Evolutionary conservation across 1,284 basidiomycete species (phyloP).

Genomic region (Golubevia sp.): DNA sequence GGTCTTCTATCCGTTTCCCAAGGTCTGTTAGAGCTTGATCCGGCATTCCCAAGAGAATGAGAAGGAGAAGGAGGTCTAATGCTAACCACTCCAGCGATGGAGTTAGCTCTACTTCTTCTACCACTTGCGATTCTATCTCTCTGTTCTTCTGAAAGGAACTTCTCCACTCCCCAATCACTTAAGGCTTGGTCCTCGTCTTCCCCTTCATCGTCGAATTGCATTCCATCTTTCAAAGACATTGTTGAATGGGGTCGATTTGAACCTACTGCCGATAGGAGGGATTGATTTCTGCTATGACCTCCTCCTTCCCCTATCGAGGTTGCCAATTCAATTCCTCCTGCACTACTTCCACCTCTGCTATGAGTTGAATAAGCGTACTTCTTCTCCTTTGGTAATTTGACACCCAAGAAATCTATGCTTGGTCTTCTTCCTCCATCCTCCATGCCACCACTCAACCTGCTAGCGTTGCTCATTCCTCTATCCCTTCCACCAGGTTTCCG

Average conservation of each 20-base stretch:
- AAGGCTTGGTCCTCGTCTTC: constrained; percentile 19
- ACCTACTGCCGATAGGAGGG: constrained; percentile 20
- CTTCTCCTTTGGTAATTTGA: constrained; percentile 35
- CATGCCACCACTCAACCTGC: constrained; percentile 22
- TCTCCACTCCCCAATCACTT: constrained; percentile 45
- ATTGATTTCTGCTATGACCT: constrained; percentile 14
- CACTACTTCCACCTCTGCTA: constrained; percentile 21
- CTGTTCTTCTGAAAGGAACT: constrained; percentile 40
- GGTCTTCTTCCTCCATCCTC: constrained; percentile 19
- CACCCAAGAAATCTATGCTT: constrained; percentile 45
- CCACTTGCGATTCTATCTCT: constrained; percentile 24
- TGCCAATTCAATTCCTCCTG: background rate
- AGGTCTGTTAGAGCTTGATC: too few species aligned
- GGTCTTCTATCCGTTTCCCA: too few species aligned
- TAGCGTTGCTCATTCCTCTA: constrained; percentile 19
- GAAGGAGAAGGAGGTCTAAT: background rate
- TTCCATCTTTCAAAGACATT: constrained; percentile 10
- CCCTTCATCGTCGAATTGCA: constrained; percentile 7
- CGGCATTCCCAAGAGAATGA: too few species aligned
- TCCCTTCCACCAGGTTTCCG: background rate
- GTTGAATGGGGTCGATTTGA: constrained; percentile 6
- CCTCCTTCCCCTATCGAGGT: too few species aligned
- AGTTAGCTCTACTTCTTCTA: constrained; percentile 21
- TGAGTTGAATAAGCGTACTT: constrained; percentile 15
- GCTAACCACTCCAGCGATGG: constrained; percentile 18